These are phyloP conservation scores for Pharnaceum exiguum DNA, from an alignment of 148 eudicot species.

Conservation along the genomic window DNA sequence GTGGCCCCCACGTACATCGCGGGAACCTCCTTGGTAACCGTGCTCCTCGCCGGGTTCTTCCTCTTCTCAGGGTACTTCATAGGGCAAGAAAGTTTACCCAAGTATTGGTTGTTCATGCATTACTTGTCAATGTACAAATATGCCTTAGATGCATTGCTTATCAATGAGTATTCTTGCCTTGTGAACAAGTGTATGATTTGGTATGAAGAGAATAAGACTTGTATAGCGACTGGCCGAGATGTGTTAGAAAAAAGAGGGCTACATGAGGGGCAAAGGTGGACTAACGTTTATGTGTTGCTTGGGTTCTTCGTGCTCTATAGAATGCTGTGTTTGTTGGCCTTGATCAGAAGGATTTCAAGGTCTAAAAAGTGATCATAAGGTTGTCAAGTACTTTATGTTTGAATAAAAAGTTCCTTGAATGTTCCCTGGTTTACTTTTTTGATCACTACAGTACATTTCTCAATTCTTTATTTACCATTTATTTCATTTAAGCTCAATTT, in stretches of 20 bases:
- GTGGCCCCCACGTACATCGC: constrained; percentile 84
- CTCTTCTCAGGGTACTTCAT: constrained; percentile 95
- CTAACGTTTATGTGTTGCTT: constrained; percentile 57
- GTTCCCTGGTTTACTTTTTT: too few relatives aligned
- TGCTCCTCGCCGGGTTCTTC: constrained; percentile 71
- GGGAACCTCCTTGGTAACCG: constrained; percentile 66
- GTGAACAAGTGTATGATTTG: constrained; percentile 63
- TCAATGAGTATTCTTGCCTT: constrained; percentile 87
- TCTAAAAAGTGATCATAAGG: constrained; percentile 55
- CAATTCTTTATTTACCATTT: too few relatives aligned
- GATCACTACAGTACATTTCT: too few relatives aligned
- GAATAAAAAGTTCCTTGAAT: neutral
- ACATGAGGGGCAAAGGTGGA: constrained; percentile 76
- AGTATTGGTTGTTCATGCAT: constrained; percentile 87
- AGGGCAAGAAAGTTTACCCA: constrained; percentile 59
- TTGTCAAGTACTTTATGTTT: neutral
- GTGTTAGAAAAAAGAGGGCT: constrained; percentile 74
- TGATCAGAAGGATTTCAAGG: constrained; percentile 79
- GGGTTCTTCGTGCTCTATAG: constrained; percentile 84
- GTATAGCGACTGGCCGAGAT: constrained; percentile 78
- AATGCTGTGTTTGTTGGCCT: constrained; percentile 60
- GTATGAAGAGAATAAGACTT: constrained; percentile 54
- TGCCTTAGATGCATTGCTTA: constrained; percentile 71
- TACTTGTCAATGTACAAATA: constrained; percentile 90
- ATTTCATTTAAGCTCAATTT: too few relatives aligned